Evolutionary conservation across 257 asterid species (phyloP).

Genomic region (Gardenia jasminoides): DNA sequence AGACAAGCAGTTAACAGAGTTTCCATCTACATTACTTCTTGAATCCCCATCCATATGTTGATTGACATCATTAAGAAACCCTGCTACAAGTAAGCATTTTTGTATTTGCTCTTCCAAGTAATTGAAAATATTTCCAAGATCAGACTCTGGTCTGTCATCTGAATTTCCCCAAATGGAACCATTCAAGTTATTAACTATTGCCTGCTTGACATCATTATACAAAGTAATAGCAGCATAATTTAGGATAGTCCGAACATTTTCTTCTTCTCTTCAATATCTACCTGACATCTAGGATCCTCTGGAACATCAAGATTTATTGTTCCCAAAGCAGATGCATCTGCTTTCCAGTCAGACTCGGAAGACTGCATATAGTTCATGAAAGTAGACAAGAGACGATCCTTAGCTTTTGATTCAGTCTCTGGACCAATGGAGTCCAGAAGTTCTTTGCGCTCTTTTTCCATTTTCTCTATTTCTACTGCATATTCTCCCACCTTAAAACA

Average conservation of each 20-base stretch:
- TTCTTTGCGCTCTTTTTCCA: constrained; percentile 66
- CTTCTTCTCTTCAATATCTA: constrained; percentile 52
- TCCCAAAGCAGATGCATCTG: constrained; percentile 41
- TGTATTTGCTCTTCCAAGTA: constrained; percentile 81
- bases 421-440: constrained; percentile 68
- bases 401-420: constrained; percentile 71
- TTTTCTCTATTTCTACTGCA: constrained; percentile 78
- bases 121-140: constrained; percentile 54
- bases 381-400: constrained; percentile 67
- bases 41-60: constrained; percentile 43
- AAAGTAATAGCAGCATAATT: constrained; percentile 57
- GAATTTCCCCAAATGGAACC: constrained; percentile 37
- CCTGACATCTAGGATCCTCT: constrained; percentile 26
- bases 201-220: constrained; percentile 57
- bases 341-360: constrained; percentile 47
- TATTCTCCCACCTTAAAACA: constrained; percentile 64
- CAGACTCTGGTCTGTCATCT: constrained; percentile 40
- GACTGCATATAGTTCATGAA: constrained; percentile 56
- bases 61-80: constrained; percentile 62
- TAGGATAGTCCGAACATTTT: constrained; percentile 41
- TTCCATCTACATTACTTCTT: constrained; percentile 36
- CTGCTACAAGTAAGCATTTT: constrained; percentile 71
- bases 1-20: constrained; percentile 28
- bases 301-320: constrained; percentile 37
- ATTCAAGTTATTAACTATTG: constrained; percentile 46